Evolutionary conservation across 2,329 filamentous ascomycete species (phyloP).

Genomic region (Pseudogymnoascus pannorum): DNA sequence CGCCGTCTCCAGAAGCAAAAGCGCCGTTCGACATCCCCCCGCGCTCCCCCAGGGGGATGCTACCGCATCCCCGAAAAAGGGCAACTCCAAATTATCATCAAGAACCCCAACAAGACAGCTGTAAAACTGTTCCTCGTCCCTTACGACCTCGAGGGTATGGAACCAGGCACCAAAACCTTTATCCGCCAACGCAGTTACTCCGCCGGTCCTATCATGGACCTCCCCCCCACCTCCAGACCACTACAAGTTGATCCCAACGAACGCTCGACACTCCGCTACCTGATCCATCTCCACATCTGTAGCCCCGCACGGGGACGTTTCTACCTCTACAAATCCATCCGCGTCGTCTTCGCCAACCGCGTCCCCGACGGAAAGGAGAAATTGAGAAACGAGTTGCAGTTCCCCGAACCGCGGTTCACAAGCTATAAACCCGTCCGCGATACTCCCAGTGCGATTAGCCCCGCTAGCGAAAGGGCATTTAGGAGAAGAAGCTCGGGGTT

Average conservation of each 20-base stretch:
- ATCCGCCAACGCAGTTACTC: slow-evolving; percentile 92
- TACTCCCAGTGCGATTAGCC: slow-evolving; percentile 37
- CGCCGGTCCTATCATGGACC: slow-evolving; percentile 71
- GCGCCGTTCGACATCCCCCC: slow-evolving; percentile 51
- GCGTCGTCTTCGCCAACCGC: slow-evolving; percentile 93
- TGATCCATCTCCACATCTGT: slow-evolving; percentile 90
- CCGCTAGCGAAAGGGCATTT: slow-evolving; percentile 53
- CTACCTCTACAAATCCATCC: slow-evolving; percentile 85
- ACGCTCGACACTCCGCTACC: slow-evolving; percentile 73
- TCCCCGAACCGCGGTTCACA: slow-evolving; percentile 80
- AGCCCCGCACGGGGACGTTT: slow-evolving; percentile 75
- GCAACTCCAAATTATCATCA: slow-evolving; percentile 93
- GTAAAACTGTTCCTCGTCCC: slow-evolving; percentile 93
- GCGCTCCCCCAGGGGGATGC: slow-evolving; percentile 73
- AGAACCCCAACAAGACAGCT: slow-evolving; percentile 96
- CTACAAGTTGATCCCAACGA: too few relatives aligned
- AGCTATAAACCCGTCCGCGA: slow-evolving; percentile 65
- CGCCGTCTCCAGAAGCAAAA: slow-evolving; percentile 49
- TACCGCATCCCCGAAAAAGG: slow-evolving; percentile 93
- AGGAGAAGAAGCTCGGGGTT: slow-evolving; percentile 50
- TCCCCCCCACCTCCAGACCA: slow-evolving; percentile 31
- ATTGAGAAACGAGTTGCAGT: slow-evolving; percentile 79
- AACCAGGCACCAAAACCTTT: slow-evolving; percentile 89
- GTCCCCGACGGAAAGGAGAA: slow-evolving; percentile 94
- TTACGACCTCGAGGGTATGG: slow-evolving; percentile 89